Evolutionary conservation across 805 yeast species (phyloP), one percentile per base, ranked within the genome.

Genomic region (Isabelozyma pseudorhagii): DNA sequence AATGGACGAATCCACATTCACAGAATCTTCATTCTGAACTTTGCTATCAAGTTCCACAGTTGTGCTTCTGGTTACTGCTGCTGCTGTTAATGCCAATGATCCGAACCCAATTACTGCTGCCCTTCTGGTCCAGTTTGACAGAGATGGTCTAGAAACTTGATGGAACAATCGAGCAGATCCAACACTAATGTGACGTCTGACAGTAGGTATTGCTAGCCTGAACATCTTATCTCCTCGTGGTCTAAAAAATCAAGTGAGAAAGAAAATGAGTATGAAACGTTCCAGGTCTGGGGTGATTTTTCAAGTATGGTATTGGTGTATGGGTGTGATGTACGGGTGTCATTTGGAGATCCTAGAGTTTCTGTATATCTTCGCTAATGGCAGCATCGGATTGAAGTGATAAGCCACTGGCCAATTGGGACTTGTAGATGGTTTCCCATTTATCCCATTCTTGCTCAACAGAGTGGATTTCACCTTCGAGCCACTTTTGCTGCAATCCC

Each of bases 1-100:
- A n/a, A 83, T 73, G 1, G 76, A 64, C 3, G 73, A 67, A 56
- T 82, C 84, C 2, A 82, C 82, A 17, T 58, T 55, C n/a, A 81
- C 71, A 1, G 72, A 53, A 34, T 64, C 42, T 21, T 53, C 52
- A 15, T n/a, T 31, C 10, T 31, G 36, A 13, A 31, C 36, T 13
- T 31, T 31, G 36, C n/a, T 31, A 31, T 31, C 36, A 13, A 31
- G 36, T 31, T 31, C 36, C n/a, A 31, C 36, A 9, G n/a, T 13
- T 31, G n/a, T 31, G 2, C n/a, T 31, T 5, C 9, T 31, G 36
- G 36, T 13, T 31, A 21, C 25, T 4, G n/a, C 36, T 8, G 8
- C 36, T 31, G 36, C 36, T 8, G 36, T 13, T 31, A 31, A 31
- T 13, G 8, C 36, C n/a, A 31, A 31, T 10, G 36, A 31, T 9